Base-by-base conservation (phyloP, 257 asterid species). In the Linaria vulgaris region DNA sequence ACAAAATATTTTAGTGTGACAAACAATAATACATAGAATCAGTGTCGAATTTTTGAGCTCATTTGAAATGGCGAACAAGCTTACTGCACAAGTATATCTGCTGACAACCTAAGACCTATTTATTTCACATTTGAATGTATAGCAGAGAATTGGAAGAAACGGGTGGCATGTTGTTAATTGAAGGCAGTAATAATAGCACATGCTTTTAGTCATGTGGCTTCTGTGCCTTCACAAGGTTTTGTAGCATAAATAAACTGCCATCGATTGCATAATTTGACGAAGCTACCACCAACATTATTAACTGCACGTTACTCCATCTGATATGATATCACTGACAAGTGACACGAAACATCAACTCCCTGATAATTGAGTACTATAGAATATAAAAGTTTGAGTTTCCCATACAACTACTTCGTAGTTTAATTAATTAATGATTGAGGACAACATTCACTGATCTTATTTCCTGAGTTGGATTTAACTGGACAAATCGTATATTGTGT, bases 291-390 rank as follows among this genome's bases (percentile, higher is more conserved):
- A 22, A 15, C 57, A 62, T 59, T 41, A 59, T 59, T 59, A 47
- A 62, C 44, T 27, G 47, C 47, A 62, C 46, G 16, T 21, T 64
- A 4, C 43, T 12, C 7, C 9, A 21, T 13, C 41, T 38, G 13
- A 25, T 15, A 25, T 23, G 62, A 53, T 12, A 64, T 64, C 70
- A 43, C 63, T 66, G 63, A 66, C 70, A 54, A 34, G 39, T 31
- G 46, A 16, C 47, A 24, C 16, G 21, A 57, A 54, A 54, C 43
- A 17, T 6, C 9, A 24, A 30, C 56, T 16, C 66, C 67, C 30
- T 21, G 34, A 50, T 64, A 30, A 34, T 64, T n/a, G 25, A 45
- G 37, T 47, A 27, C 65, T 21, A 20, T 41, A 14, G n/a, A n/a
- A n/a, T n/a, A n/a, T n/a, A n/a, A n/a, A n/a, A n/a, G n/a, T n/a